phyloP scores from a whole-genome alignment of 257 asterid species.

The Solanum gracilifrons region DNA sequence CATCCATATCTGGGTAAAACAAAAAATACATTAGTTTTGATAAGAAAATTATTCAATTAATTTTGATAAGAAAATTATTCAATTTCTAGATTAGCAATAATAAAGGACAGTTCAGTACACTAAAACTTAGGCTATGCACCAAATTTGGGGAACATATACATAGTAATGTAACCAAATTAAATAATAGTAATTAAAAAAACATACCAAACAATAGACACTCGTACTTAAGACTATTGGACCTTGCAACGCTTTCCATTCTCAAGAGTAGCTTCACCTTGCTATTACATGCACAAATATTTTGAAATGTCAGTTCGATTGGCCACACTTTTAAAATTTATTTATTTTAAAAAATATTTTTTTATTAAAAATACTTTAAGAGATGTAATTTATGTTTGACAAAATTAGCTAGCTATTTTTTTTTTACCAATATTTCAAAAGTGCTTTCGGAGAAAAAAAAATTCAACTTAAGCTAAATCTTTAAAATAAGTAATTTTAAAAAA shows the following conservation, averaged over 20 bases:
- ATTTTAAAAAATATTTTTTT: not conserved
- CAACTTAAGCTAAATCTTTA: not conserved
- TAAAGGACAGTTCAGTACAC: not conserved
- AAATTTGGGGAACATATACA: rapidly evolving
- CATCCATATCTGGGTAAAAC: conserved; percentile 65
- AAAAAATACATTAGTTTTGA: not conserved
- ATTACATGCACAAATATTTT: not conserved
- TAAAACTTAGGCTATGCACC: rapidly evolving
- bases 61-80: not conserved
- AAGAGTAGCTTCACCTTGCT: not conserved
- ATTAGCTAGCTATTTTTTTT: too few species aligned
- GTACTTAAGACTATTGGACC: conserved; percentile 28
- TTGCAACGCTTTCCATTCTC: conserved; percentile 45
- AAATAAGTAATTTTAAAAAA: not conserved
- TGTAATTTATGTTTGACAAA: not conserved
- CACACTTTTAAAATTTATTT: not conserved
- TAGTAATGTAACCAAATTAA: not conserved
- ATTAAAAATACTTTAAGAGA: not conserved
- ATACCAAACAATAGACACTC: conserved; percentile 64
- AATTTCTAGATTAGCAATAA: too few species aligned
- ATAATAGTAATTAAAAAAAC: not conserved
- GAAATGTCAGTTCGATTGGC: not conserved
- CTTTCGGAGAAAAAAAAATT: not conserved
- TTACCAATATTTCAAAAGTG: too few species aligned
- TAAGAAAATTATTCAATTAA: not conserved